Conservation (phyloP, 176 grass and related monocot genomes). For the Oryza brachyantha region DNA sequence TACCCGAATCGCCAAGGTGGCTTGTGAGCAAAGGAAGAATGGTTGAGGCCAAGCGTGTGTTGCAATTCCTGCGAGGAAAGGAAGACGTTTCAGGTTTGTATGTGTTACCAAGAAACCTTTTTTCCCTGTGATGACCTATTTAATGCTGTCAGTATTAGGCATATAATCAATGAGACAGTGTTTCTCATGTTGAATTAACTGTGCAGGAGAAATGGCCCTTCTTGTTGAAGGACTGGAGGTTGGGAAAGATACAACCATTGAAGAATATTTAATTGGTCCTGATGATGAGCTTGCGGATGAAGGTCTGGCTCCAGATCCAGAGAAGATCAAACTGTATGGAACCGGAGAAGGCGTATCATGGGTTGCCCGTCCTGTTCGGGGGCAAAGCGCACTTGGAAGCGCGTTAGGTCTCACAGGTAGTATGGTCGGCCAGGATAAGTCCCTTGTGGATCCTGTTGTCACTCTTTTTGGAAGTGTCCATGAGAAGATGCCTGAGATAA, state of each 20-base stretch:
- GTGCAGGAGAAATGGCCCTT: conserved; percentile 96
- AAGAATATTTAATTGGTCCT: conserved; percentile 93
- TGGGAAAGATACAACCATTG: conserved; percentile 68
- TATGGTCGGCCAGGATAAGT: conserved; percentile 51
- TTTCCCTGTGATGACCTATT: neutral
- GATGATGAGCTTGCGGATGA: conserved; percentile 65
- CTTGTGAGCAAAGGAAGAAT: conserved; percentile 96
- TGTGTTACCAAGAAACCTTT: neutral
- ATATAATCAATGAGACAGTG: neutral
- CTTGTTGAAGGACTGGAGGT: conserved; percentile 86
- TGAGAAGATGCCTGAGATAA: conserved; percentile 74
- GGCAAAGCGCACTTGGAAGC: conserved; percentile 73
- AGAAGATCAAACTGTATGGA: conserved; percentile 76
- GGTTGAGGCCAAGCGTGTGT: conserved; percentile 68
- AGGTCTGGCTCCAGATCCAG: conserved; percentile 50
- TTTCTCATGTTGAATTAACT: conserved; percentile 30
- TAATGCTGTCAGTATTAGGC: neutral
- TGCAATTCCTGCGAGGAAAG: conserved; percentile 67
- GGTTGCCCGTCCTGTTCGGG: conserved; percentile 78
- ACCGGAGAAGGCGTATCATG: conserved; percentile 82
- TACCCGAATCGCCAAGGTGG: conserved; percentile 98
- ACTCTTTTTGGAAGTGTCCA: conserved; percentile 92
- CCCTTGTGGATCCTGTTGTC: conserved; percentile 85
- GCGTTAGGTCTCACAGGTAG: conserved; percentile 65
- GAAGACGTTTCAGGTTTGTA: conserved; percentile 92